Evolutionary conservation across 1,284 basidiomycete genomes (phyloP).

Genomic region (Cystobasidium slooffiae): DNA sequence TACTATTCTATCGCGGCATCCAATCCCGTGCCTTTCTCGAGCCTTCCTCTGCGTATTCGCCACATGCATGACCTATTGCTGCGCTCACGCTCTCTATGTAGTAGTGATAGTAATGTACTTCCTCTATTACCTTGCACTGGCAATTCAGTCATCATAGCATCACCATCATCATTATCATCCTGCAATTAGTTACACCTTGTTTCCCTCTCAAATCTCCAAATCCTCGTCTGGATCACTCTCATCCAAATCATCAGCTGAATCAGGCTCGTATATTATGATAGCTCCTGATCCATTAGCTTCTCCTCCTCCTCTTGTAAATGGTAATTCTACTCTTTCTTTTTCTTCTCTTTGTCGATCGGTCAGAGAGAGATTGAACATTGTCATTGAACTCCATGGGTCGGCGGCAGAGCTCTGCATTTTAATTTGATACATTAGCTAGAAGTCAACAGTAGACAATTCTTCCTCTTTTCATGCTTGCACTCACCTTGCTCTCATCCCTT

Average conservation of each 20-base stretch:
- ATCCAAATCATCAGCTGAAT: conserved; percentile 84
- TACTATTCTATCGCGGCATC: not conserved
- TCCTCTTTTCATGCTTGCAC: not conserved
- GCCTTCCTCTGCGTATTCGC: not conserved
- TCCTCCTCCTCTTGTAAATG: conserved; percentile 71
- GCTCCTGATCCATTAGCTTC: conserved; percentile 51
- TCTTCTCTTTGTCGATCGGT: conserved; percentile 81
- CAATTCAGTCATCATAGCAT: no score
- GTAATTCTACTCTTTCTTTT: conserved; percentile 77
- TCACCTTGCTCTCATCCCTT: not conserved
- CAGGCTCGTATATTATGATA: conserved; percentile 73
- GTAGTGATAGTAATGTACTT: not conserved
- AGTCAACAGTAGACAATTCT: not conserved
- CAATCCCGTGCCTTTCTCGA: not conserved
- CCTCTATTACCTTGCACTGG: not conserved
- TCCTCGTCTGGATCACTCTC: conserved; percentile 90
- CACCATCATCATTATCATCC: not conserved
- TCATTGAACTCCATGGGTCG: conserved; percentile 24
- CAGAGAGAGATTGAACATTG: conserved; percentile 82
- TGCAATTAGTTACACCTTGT: not conserved
- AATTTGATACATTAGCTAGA: not conserved
- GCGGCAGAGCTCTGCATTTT: not conserved
- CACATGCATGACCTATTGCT: not conserved
- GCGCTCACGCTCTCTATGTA: not conserved
- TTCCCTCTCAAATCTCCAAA: conserved; percentile 67